Evolutionary conservation across 306 rosid genomes (phyloP), one percentile per base, ranked within the genome.

Genomic region (Dalbergia oliveri): DNA sequence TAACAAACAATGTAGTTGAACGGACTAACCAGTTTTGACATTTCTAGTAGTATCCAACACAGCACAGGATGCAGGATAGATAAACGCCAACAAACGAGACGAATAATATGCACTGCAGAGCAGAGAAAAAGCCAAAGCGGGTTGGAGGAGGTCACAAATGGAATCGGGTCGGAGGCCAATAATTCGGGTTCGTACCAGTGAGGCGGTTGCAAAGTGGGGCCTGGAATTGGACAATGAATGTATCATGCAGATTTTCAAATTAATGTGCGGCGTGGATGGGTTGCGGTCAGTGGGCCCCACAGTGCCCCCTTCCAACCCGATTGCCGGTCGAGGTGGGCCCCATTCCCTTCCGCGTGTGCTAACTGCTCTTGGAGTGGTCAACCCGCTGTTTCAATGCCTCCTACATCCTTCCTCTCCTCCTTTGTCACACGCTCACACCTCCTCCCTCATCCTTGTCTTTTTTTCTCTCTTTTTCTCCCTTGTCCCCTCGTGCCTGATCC

Each of bases 301-400:
- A 5, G 0, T 88, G 93, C 66, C 34, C 88, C 93, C 90, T 76
- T 79, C 93, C 87, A 78, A 87, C 90, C 89, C 66, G 4, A 45
- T 83, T 86, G 84, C 84, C 84, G 83, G 84, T 84, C 58, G 63
- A 67, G 33, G 39, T 54, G 88, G 77, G 77, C 31, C 85, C 83
- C 35, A 73, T 73, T 0, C 31, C 11, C 18, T 73, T 68, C 81
- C 85, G 88, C 88, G 84, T 79, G 70, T 43, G 64, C 21, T 70
- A 41, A 70, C 75, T 69, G 62, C 79, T 72, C 61, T 16, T 16
- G 6, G 2, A 26, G 11, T 58, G 21, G 39, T 78, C 82, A 78
- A 75, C 56, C 23, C 16, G 5, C 67, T 33, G 9, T 5, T 13
- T 62, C n/a, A 37, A 3, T 14, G 68, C 45, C 41, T 33, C 9